phyloP scores from a whole-genome alignment of 1,139 yeast genomes.

The Sugiyamaella novakii region DNA sequence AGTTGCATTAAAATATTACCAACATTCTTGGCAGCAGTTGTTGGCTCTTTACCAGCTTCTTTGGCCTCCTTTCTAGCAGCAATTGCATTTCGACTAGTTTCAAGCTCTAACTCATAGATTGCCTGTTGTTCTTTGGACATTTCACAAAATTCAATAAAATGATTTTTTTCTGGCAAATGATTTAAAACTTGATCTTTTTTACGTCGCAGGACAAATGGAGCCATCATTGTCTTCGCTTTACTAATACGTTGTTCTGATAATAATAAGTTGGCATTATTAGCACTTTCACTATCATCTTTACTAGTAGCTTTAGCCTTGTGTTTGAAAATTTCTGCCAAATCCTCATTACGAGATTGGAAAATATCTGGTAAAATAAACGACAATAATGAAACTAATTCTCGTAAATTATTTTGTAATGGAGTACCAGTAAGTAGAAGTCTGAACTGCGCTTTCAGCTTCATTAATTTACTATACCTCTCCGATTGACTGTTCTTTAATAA shows the following conservation, averaged over 20 bases:
- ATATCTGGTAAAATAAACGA: conserved; percentile 87
- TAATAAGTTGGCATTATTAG: conserved; percentile 67
- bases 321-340: conserved; percentile 76
- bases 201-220: conserved; percentile 92
- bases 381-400: conserved; percentile 83
- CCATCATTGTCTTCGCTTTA: conserved; percentile 97
- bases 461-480: conserved; percentile 82
- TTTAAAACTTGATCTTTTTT: conserved; percentile 88
- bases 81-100: conserved; percentile 52
- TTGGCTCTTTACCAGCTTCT: conserved; percentile 44
- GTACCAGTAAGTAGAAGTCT: conserved; percentile 91
- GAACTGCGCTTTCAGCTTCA: conserved; percentile 79
- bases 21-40: conserved; percentile 40
- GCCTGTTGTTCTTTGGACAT: conserved; percentile 58
- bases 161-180: conserved; percentile 79
- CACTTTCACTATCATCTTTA: conserved; percentile 37
- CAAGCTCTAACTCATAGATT: conserved; percentile 63
- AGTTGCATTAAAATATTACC: conserved; percentile 90
- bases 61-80: conserved; percentile 42
- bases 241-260: conserved; percentile 87
- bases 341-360: conserved; percentile 80
- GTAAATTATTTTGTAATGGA: conserved; percentile 89
- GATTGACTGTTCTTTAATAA: conserved; percentile 87
- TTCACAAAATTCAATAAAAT: conserved; percentile 64
- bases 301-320: conserved; percentile 75